Evolutionary conservation across 805 yeast species (phyloP).

Genomic region (Metschnikowia anglica): DNA sequence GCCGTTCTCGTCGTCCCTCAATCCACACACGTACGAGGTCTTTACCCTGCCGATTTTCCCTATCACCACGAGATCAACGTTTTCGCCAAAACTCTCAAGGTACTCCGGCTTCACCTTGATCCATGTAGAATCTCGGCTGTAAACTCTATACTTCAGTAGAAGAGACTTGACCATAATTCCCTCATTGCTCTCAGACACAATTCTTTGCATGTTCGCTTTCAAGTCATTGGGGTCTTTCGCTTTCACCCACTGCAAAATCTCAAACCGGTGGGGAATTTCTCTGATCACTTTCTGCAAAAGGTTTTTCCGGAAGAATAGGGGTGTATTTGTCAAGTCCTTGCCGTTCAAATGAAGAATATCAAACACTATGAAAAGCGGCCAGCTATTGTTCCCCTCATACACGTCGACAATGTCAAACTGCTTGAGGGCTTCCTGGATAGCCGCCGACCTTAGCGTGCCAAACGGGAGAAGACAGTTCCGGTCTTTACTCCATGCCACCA

Average conservation of each 20-base stretch:
- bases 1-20: slow-evolving; percentile 45
- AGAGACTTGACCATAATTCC: slow-evolving; percentile 78
- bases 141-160: slow-evolving; percentile 56
- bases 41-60: slow-evolving; percentile 78
- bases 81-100: slow-evolving; percentile 80
- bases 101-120: slow-evolving; percentile 90
- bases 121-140: slow-evolving; percentile 69
- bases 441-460: slow-evolving; percentile 74
- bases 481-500: slow-evolving; percentile 80
- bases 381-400: slow-evolving; percentile 28
- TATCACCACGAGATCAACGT: slow-evolving; percentile 71
- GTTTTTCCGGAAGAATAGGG: slow-evolving; percentile 56
- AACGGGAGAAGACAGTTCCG: slow-evolving; percentile 64
- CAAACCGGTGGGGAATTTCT: slow-evolving; percentile 49
- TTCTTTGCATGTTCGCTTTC: slow-evolving; percentile 51
- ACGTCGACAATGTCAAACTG: slow-evolving; percentile 28
- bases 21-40: slow-evolving; percentile 70
- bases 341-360: slow-evolving; percentile 77
- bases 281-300: slow-evolving; percentile 47
- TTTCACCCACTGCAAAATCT: slow-evolving; percentile 41
- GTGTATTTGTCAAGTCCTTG: slow-evolving; percentile 50
- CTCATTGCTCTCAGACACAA: slow-evolving; percentile 66
- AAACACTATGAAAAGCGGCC: slow-evolving; percentile 64
- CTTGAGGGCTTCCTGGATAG: slow-evolving; percentile 50
- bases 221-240: slow-evolving; percentile 54